Evolutionary conservation across 805 yeast species (phyloP), one percentile per base, ranked within the genome.

Genomic region (Candida chilensis): DNA sequence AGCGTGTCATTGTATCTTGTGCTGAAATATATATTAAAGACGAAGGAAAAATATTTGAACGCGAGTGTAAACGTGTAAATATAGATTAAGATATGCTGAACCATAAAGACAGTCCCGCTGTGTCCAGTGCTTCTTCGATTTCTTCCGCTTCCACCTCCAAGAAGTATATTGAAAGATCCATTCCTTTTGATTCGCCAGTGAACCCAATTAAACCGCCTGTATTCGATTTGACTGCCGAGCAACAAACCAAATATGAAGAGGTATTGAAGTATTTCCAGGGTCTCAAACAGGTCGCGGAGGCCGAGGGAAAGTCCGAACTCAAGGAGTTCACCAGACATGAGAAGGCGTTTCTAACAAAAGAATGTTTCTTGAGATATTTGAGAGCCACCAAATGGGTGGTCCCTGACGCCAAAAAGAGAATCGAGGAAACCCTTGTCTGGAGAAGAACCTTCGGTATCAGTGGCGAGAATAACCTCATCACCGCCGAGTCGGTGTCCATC

Each of bases 251-350:
- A 56, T 88, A 80, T 45, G 38, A 55, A n/a, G 47, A 53, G n/a
- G 82, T 88, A 4, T 59, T 78, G 33, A 50, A 59, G 27, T 76
- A 84, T 53, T 83, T 86, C 50, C 66, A 64, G 36, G 47, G 69
- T 37, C 61, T 60, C 31, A 36, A n/a, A n/a, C n/a, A n/a, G n/a
- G n/a, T n/a, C n/a, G n/a, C n/a, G n/a, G n/a, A n/a, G n/a, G n/a
- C n/a, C n/a, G n/a, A n/a, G n/a, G n/a, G n/a, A n/a, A n/a, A n/a
- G n/a, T n/a, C n/a, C n/a, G n/a, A n/a, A n/a, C 27, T 60, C n/a
- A n/a, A n/a, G n/a, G n/a, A n/a, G n/a, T 15, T 34, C 35, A 38
- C 45, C 7, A 52, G 43, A 11, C 55, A 44, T 25, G 69, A 63
- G 34, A 43, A 41, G 31, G 63, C 67, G 5, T 63, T 67, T 67